phyloP scores from a whole-genome alignment of 106 monocot genomes.

The Apostasia shenzhenica region DNA sequence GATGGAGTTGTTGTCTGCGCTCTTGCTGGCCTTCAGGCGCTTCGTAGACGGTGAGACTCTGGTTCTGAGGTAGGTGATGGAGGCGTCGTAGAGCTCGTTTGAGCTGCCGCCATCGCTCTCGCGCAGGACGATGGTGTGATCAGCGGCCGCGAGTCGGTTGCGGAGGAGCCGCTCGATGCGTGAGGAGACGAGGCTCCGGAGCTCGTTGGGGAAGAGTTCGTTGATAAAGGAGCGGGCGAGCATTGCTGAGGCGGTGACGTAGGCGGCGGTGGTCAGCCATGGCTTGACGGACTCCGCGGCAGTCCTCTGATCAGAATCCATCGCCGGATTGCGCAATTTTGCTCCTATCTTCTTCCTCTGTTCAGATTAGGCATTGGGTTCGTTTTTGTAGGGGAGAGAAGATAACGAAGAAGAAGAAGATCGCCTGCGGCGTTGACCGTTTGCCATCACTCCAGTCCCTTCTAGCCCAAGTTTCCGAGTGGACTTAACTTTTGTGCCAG shows the following conservation, averaged over 20 bases:
- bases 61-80: slow-evolving; percentile 15
- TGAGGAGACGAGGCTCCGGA: slow-evolving; percentile 10
- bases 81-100: slow-evolving; percentile 23
- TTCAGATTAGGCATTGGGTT: too few species aligned
- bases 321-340: not conserved
- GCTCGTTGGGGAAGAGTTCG: slow-evolving; percentile 20
- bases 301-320: slow-evolving; percentile 2
- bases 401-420: too few species aligned
- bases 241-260: slow-evolving; percentile 17
- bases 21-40: slow-evolving; percentile 18
- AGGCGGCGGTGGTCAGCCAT: slow-evolving; percentile 14
- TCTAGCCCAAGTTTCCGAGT: too few species aligned
- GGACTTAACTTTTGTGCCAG: too few species aligned
- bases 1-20: slow-evolving; percentile 1
- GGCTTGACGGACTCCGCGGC: slow-evolving; percentile 6
- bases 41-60: slow-evolving; percentile 5
- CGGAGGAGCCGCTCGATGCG: slow-evolving; percentile 1
- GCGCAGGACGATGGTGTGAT: slow-evolving; percentile 18
- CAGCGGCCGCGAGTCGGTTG: not conserved
- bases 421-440: too few species aligned
- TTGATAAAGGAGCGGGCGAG: slow-evolving; percentile 17
- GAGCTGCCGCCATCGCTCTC: slow-evolving; percentile 3
- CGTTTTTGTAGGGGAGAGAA: too few species aligned
- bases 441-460: too few species aligned
- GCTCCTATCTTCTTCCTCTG: too few species aligned